Evolutionary conservation across 2,329 filamentous ascomycete genomes (phyloP).

Genomic region (Fusarium sp.): DNA sequence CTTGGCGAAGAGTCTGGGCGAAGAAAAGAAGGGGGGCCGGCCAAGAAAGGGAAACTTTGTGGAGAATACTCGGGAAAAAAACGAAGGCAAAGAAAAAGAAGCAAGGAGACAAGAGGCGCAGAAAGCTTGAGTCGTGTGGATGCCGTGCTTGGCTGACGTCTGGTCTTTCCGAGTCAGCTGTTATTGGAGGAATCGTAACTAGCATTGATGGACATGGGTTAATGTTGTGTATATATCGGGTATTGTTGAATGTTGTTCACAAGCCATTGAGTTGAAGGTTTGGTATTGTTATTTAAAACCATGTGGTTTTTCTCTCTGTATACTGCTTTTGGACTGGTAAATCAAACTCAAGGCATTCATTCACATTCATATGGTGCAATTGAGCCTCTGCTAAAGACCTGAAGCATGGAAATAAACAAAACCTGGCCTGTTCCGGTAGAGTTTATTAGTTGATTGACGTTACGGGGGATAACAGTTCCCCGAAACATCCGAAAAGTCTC

Average conservation of each 20-base stretch:
- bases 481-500: conserved; percentile 32
- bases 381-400: not conserved
- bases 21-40: conserved; percentile 13
- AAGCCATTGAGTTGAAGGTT: not conserved
- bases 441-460: conserved; percentile 6
- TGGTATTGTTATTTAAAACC: not conserved
- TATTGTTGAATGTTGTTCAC: not conserved
- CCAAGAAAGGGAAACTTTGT: not conserved
- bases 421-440: conserved; percentile 27
- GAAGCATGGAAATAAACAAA: conserved; percentile 15
- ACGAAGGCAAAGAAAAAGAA: not conserved
- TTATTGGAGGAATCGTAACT: not conserved
- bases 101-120: conserved; percentile 27
- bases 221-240: not conserved
- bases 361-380: not conserved
- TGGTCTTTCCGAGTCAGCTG: not conserved
- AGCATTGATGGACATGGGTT: not conserved
- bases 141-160: conserved; percentile 43
- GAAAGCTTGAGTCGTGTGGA: conserved; percentile 49
- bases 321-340: not conserved
- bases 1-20: conserved; percentile 31
- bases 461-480: conserved; percentile 27
- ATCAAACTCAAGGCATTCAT: not conserved
- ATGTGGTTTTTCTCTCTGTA: conserved; percentile 5
- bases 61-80: conserved; percentile 22